A percentile compares a stretch with the other conserved stretches of the same genome.
Evolutionary conservation across 768 basidiomycete genomes (phyloP).

Genomic region (Pleurotus eryngii): DNA sequence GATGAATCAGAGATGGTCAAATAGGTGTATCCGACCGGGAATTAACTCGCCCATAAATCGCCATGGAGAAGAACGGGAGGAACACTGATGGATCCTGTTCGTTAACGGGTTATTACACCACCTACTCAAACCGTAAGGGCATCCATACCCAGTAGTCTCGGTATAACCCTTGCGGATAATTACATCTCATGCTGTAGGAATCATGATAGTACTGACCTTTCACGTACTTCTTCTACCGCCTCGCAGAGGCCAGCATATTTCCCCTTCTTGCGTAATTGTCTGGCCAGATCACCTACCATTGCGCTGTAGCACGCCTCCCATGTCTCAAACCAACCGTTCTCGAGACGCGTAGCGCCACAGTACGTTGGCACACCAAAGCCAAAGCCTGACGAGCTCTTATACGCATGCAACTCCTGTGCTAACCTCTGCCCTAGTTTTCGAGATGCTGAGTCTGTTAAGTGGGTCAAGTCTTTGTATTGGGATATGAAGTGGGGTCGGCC

Average conservation of each 20-base stretch:
- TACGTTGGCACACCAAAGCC: constrained; percentile 76
- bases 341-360: constrained; percentile 68
- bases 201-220: constrained; percentile 32
- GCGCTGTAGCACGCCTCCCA: constrained; percentile 70
- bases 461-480: constrained; percentile 62
- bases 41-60: constrained; percentile 66
- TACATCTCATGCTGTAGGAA: background rate
- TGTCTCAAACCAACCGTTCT: constrained; percentile 68
- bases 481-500: constrained; percentile 66
- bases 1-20: constrained; percentile 4
- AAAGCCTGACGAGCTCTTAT: constrained; percentile 52
- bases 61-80: constrained; percentile 74
- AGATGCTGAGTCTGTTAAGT: constrained; percentile 45
- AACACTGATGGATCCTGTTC: constrained; percentile 46
- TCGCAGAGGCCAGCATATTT: constrained; percentile 41
- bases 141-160: constrained; percentile 52
- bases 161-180: constrained; percentile 55
- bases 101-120: background rate
- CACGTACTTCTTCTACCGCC: constrained; percentile 49
- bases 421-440: constrained; percentile 54
- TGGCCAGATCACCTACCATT: constrained; percentile 58
- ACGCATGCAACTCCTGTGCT: constrained; percentile 62
- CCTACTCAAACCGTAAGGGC: background rate
- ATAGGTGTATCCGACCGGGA: background rate
- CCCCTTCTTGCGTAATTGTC: constrained; percentile 39